Evolutionary conservation across 768 basidiomycete species (phyloP), one percentile per base, ranked within the genome.

Genomic region (Podaxis mareebaensis): DNA sequence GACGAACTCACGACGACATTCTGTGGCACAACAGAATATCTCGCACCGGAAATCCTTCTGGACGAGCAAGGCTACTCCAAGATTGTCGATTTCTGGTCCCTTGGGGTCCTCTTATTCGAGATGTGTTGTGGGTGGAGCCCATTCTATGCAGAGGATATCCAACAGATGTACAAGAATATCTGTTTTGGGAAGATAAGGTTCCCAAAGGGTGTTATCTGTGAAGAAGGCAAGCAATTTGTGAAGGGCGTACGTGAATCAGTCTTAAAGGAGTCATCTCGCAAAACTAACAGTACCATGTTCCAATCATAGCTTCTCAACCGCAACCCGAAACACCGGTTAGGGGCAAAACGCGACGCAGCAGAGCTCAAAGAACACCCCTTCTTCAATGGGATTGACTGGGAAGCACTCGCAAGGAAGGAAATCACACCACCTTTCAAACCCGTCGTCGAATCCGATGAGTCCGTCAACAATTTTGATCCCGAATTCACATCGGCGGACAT

Each of bases 61-160:
- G 96, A 98, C 74, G 97, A 99, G 71, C 95, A 96, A 67, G 97
- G 97, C 12, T 99, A 99, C 76, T 94, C 92, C 52, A 99, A 99
- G 77, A 88, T 97, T 54, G 97, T 99, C 68, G 97, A 99, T 74
- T 99, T 99, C 74, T 99, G 97, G 96, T 92, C 90, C 53, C 78
- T 98, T 20, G 96, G 96, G 38, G 97, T 99, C 1, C 81, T 99
- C 36, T 81, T 99, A 24, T 99, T 99, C 73, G 97, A 99, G 78
- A 99, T 99, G 97, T 99, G 97, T 71, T 99, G 97, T 68, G 97
- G 97, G 5, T 99, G 97, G 97, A 95, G 92, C 72, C 97, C 97
- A 46, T 99, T 99, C 78, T 99, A 99, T 71, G 96, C 96, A 17
- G 97, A 99, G 71, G 97, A 99, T 72, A 97, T 95, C 3, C 96